phyloP scores from a whole-genome alignment of 768 basidiomycete genomes.

The Tricholoma bakamatsutake region DNA sequence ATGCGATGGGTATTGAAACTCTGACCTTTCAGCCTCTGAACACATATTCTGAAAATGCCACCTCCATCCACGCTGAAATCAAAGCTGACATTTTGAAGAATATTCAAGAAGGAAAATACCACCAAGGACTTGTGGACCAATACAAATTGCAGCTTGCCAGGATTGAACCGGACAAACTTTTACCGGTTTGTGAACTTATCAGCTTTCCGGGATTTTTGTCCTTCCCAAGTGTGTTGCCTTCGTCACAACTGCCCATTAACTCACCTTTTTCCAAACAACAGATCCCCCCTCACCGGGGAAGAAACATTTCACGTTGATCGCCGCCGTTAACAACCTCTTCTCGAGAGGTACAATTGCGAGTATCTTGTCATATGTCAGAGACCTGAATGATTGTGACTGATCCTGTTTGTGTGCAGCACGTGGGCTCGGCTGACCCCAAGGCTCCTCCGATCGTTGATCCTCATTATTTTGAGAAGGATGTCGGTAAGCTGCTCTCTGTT shows the following conservation, averaged over 20 bases:
- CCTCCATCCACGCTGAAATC: slow-evolving; percentile 8
- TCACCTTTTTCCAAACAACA: slow-evolving; percentile 6
- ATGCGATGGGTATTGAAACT: slow-evolving; percentile 10
- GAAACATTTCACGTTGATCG: slow-evolving; percentile 34
- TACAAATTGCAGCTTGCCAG: slow-evolving; percentile 18
- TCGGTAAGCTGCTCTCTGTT: slow-evolving; percentile 22
- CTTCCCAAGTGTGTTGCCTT: slow-evolving; percentile 7
- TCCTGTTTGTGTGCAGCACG: slow-evolving; percentile 16
- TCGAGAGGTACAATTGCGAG: slow-evolving; percentile 45
- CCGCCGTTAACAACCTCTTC: slow-evolving; percentile 36
- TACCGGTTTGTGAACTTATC: slow-evolving; percentile 25
- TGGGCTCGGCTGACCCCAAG: slow-evolving; percentile 25
- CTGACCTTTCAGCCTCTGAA: slow-evolving; percentile 15
- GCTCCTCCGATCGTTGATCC: slow-evolving; percentile 35
- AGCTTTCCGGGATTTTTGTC: slow-evolving; percentile 20
- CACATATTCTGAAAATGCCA: slow-evolving; percentile 9
- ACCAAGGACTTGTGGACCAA: slow-evolving; percentile 9
- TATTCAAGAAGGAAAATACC: slow-evolving; percentile 2
- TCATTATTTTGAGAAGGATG: slow-evolving; percentile 34
- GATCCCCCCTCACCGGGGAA: slow-evolving; percentile 32
- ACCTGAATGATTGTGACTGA: not conserved
- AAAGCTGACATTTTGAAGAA: slow-evolving; percentile 4
- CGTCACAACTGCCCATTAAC: not conserved
- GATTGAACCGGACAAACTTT: slow-evolving; percentile 17
- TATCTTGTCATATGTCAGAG: not conserved